phyloP scores from a whole-genome alignment of 2,329 filamentous ascomycete genomes.

The Didymella lethalis region DNA sequence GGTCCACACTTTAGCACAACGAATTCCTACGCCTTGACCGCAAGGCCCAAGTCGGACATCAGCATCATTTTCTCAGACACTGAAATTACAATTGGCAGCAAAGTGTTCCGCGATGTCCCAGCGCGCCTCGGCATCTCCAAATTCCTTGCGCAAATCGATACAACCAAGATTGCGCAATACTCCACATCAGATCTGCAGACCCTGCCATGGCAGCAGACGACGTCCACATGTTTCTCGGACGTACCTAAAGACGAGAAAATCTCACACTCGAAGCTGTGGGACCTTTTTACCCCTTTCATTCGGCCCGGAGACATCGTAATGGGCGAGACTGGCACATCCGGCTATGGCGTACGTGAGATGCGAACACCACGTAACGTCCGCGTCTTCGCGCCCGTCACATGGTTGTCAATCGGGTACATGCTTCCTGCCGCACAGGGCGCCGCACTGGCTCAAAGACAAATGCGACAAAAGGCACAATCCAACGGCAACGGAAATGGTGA shows the following conservation, averaged over 20 bases:
- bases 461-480: conserved; percentile 16
- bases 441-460: conserved; percentile 48
- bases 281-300: conserved; percentile 57
- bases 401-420: conserved; percentile 65
- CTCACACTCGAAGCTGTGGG: conserved; percentile 60
- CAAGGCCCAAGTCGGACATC: conserved; percentile 46
- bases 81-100: conserved; percentile 42
- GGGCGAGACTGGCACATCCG: conserved; percentile 64
- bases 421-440: conserved; percentile 65
- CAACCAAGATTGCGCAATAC: conserved; percentile 5
- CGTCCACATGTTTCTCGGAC: neutral
- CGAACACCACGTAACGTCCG: conserved; percentile 22
- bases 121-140: conserved; percentile 27
- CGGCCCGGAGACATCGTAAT: conserved; percentile 63
- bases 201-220: conserved; percentile 7
- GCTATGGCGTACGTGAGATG: conserved; percentile 25
- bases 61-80: conserved; percentile 49
- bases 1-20: conserved; percentile 59
- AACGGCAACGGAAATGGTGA: conserved; percentile 8
- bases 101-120: conserved; percentile 50
- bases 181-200: conserved; percentile 1
- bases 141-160: conserved; percentile 8
- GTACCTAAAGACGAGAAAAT: conserved; percentile 43
- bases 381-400: conserved; percentile 24
- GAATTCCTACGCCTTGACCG: conserved; percentile 55